phyloP scores from a whole-genome alignment of 768 basidiomycete genomes.

The Lyophyllum semitale region DNA sequence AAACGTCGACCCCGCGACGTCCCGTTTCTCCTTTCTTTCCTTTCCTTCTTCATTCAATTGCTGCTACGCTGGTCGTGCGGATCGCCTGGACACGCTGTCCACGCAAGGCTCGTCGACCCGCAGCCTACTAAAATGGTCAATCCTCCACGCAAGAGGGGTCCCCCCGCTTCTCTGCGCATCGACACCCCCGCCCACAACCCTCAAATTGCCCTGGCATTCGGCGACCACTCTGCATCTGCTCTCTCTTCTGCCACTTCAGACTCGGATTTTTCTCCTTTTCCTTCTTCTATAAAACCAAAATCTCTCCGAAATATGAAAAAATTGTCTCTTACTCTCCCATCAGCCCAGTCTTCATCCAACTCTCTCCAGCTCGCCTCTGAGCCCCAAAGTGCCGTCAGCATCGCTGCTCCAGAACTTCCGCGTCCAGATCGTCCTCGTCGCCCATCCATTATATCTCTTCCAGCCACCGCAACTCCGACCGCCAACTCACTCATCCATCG shows the following conservation, averaged over 20 bases:
- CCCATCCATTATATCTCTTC: constrained; percentile 74
- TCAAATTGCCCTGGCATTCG: constrained; percentile 50
- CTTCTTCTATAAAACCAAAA: constrained; percentile 40
- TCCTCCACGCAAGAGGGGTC: constrained; percentile 51
- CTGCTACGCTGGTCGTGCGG: constrained; percentile 24
- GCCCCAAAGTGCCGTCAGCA: constrained; percentile 33
- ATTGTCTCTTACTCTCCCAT: constrained; percentile 68
- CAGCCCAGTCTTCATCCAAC: constrained; percentile 57
- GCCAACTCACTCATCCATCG: constrained; percentile 57
- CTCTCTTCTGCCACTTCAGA: constrained; percentile 56
- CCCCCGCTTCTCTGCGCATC: constrained; percentile 60
- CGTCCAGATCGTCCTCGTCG: constrained; percentile 49
- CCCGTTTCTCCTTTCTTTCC: constrained; percentile 21
- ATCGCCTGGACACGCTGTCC: constrained; percentile 17
- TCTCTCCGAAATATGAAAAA: constrained; percentile 74
- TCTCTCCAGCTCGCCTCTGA: constrained; percentile 45
- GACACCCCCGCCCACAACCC: constrained; percentile 49
- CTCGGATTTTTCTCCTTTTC: constrained; percentile 48
- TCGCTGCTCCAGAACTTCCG: constrained; percentile 29
- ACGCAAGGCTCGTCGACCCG: constrained; percentile 23
- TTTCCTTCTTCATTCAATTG: constrained; percentile 25
- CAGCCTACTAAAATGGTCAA: constrained; percentile 27
- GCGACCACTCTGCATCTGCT: constrained; percentile 50
- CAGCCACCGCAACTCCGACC: constrained; percentile 48
- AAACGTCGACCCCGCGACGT: constrained; percentile 3